phyloP scores from a whole-genome alignment of 345 rosid species.

The Sapria himalayana region DNA sequence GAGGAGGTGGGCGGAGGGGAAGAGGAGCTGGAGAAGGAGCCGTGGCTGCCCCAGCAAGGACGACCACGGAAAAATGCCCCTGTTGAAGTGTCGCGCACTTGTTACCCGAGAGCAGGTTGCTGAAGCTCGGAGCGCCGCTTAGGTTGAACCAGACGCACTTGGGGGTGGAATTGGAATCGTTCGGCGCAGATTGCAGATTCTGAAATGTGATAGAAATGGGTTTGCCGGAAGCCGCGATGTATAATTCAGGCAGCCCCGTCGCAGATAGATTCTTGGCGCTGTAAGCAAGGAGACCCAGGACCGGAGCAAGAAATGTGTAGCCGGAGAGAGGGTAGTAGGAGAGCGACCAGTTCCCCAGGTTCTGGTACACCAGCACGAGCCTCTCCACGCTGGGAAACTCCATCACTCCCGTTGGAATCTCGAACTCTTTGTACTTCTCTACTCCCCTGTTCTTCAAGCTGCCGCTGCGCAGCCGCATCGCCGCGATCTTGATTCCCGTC shows the following conservation, averaged over 20 bases:
- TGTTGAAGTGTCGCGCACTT: conserved; percentile 35
- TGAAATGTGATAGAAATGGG: conserved; percentile 48
- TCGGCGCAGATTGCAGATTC: conserved; percentile 23
- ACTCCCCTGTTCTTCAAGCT: conserved; percentile 52
- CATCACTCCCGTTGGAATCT: conserved; percentile 28
- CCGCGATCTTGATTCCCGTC: conserved; percentile 47
- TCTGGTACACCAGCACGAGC: conserved; percentile 72
- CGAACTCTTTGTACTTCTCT: conserved; percentile 27
- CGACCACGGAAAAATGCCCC: conserved; percentile 78
- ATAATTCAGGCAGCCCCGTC: conserved; percentile 23
- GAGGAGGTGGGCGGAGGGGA: conserved; percentile 1
- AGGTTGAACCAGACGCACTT: conserved; percentile 60
- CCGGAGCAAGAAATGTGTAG: conserved; percentile 45
- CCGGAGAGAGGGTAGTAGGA: conserved; percentile 35
- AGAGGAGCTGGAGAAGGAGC: conserved; percentile 14
- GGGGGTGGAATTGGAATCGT: conserved; percentile 40
- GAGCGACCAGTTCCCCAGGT: conserved; percentile 62
- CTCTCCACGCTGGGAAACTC: conserved; percentile 50
- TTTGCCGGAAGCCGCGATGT: conserved; percentile 20
- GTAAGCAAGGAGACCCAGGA: conserved; percentile 72
- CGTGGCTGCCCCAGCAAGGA: conserved; percentile 30
- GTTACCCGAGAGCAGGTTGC: conserved; percentile 27
- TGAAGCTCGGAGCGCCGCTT: conserved; percentile 32
- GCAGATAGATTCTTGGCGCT: conserved; percentile 50
- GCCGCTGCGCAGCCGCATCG: conserved; percentile 74